phyloP scores from a whole-genome alignment of 768 basidiomycete genomes.

The Pisolithus microcarpus region DNA sequence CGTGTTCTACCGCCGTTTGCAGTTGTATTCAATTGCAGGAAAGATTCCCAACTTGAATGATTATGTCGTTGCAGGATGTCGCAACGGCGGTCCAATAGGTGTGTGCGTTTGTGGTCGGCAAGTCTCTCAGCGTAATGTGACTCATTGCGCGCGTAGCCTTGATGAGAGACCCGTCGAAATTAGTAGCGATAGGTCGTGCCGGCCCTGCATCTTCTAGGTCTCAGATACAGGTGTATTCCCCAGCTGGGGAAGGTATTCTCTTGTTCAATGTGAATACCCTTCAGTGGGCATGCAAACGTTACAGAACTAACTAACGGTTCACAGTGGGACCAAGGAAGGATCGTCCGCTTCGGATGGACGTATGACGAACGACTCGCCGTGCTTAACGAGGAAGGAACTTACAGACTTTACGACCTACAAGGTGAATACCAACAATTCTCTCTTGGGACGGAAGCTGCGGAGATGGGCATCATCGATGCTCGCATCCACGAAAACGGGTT shows the following conservation, averaged over 20 bases:
- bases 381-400: conserved; percentile 87
- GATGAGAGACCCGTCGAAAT: conserved; percentile 77
- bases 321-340: conserved; percentile 87
- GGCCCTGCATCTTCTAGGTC: conserved; percentile 62
- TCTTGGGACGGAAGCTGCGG: conserved; percentile 73
- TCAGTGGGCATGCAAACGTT: background rate
- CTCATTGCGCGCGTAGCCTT: conserved; percentile 46
- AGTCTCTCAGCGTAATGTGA: conserved; percentile 1
- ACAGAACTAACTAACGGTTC: conserved; percentile 10
- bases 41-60: conserved; percentile 74
- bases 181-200: conserved; percentile 61
- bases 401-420: conserved; percentile 83
- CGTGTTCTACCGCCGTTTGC: conserved; percentile 83
- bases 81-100: conserved; percentile 89
- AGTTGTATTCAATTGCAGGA: conserved; percentile 76
- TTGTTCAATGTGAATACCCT: conserved; percentile 62
- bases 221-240: conserved; percentile 83
- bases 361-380: conserved; percentile 75
- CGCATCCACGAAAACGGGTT: conserved; percentile 81
- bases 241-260: conserved; percentile 68
- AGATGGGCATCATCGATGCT: conserved; percentile 79
- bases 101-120: conserved; percentile 10
- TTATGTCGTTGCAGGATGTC: conserved; percentile 74
- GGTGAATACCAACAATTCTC: conserved; percentile 83
- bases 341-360: conserved; percentile 81